phyloP scores from a whole-genome alignment of 768 basidiomycete genomes.

The Boletus reticuloceps region DNA sequence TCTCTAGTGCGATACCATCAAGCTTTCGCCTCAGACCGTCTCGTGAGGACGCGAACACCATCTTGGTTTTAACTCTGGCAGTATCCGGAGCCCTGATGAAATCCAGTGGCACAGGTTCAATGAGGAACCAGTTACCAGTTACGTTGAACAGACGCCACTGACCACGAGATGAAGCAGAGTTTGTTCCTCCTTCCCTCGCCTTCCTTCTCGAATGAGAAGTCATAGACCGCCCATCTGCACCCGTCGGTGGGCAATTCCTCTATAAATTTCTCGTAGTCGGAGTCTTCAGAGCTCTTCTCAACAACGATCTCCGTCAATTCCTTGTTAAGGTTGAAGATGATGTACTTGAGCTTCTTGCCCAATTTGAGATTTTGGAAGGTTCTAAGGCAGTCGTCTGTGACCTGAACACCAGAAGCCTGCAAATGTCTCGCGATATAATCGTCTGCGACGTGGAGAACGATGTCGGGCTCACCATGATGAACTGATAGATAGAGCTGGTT shows the following conservation, averaged over 20 bases:
- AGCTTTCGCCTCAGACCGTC: conserved; percentile 73
- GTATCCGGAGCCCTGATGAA: conserved; percentile 78
- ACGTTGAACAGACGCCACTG: conserved; percentile 33
- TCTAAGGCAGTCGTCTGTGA: conserved; percentile 48
- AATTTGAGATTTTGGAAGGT: conserved; percentile 22
- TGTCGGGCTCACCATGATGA: conserved; percentile 30
- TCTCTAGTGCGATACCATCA: conserved; percentile 76
- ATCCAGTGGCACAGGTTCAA: background rate
- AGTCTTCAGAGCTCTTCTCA: conserved; percentile 51
- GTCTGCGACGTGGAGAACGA: background rate
- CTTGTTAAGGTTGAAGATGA: conserved; percentile 71
- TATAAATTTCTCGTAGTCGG: conserved; percentile 72
- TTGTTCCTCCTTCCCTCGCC: conserved; percentile 83
- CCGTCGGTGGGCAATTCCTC: conserved; percentile 64
- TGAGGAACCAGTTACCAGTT: background rate
- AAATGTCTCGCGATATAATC: background rate
- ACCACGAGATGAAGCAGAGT: conserved; percentile 86
- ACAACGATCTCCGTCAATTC: conserved; percentile 71
- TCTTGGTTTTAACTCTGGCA: conserved; percentile 87
- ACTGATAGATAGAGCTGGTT: conserved; percentile 19
- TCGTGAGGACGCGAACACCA: conserved; percentile 91
- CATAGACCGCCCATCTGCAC: conserved; percentile 89
- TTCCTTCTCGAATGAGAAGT: conserved; percentile 79
- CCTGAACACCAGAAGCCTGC: conserved; percentile 41
- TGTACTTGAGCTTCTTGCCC: conserved; percentile 71